These are phyloP conservation scores for Colletotrichum falcatum DNA, from an alignment of 2,329 filamentous ascomycete genomes.

Conservation along the genomic window DNA sequence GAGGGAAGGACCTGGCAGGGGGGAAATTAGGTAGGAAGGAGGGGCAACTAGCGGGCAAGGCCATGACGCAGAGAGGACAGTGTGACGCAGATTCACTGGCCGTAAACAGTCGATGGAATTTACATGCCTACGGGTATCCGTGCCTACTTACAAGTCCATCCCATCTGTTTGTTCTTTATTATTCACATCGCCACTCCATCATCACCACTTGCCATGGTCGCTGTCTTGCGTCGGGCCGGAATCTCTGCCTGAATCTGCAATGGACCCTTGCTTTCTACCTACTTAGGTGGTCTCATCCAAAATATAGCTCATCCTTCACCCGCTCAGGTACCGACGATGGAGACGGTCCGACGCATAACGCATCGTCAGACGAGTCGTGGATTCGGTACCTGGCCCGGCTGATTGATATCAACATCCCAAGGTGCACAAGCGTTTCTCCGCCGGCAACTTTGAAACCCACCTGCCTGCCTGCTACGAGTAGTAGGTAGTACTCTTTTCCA, in stretches of 20 bases:
- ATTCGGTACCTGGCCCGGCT: constrained; percentile 6
- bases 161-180: background rate
- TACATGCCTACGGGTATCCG: too few relatives aligned
- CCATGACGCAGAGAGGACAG: constrained; percentile 41
- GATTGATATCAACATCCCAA: background rate
- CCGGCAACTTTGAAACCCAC: constrained; percentile 27
- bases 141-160: constrained; percentile 3
- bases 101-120: too few relatives aligned
- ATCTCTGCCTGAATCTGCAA: constrained; percentile 3
- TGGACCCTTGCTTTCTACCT: background rate
- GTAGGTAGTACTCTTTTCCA: constrained; percentile 15
- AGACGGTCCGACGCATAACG: background rate
- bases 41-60: constrained; percentile 37
- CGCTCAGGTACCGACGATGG: background rate
- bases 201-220: constrained; percentile 5
- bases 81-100: constrained; percentile 39
- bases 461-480: too few relatives aligned
- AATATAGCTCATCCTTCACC: background rate
- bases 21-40: constrained; percentile 42
- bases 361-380: background rate
- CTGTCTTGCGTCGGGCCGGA: constrained; percentile 3
- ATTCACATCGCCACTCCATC: constrained; percentile 37
- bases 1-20: constrained; percentile 42
- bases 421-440: background rate
- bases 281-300: background rate